Percentiles rank a stretch among this genome's conserved stretches.
Evolutionary conservation across 1,139 yeast species (phyloP).

Genomic region (Suhomyces bribrorum): DNA sequence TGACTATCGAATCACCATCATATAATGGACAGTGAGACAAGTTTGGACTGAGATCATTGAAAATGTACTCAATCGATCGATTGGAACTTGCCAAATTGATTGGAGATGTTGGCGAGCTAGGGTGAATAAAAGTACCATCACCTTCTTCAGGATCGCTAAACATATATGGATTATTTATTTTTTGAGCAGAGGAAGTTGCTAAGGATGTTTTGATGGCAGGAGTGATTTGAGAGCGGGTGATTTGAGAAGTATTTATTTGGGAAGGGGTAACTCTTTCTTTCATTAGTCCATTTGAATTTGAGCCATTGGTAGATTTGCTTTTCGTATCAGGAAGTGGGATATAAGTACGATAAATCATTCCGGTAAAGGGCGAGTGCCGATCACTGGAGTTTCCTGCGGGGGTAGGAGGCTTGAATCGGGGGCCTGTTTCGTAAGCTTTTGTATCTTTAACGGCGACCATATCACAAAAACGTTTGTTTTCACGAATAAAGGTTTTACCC

Average conservation of each 20-base stretch:
- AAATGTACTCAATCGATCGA: constrained; percentile 25
- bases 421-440: constrained; percentile 22
- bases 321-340: too few relatives aligned
- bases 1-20: constrained; percentile 38
- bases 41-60: constrained; percentile 28
- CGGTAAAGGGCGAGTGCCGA: neutral
- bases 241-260: too few relatives aligned
- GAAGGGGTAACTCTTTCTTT: too few relatives aligned
- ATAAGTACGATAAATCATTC: too few relatives aligned
- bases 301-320: neutral
- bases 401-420: constrained; percentile 21
- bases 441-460: constrained; percentile 41
- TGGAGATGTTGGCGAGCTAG: neutral
- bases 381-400: neutral
- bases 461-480: constrained; percentile 49
- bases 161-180: neutral
- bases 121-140: constrained; percentile 2
- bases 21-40: constrained; percentile 45
- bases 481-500: constrained; percentile 43
- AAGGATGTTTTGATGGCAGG: too few relatives aligned
- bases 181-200: too few relatives aligned
- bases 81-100: constrained; percentile 18
- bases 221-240: too few relatives aligned
- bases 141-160: neutral
- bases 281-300: too few relatives aligned